Conservation (phyloP, 2,329 filamentous ascomycete species). For the Clonostachys sp. region DNA sequence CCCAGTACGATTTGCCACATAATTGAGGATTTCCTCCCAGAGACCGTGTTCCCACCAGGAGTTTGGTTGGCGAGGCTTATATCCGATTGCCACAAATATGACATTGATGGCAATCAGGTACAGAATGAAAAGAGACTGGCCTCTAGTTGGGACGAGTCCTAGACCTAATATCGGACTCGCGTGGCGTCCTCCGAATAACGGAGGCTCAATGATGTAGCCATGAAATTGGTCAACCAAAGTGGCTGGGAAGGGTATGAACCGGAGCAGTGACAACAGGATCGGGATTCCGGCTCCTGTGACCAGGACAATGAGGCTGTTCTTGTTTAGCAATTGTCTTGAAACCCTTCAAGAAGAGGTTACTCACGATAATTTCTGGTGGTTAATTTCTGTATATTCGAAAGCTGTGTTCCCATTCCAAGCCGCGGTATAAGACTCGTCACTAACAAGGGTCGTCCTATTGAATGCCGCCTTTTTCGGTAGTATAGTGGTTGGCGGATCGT, state of each 20-base stretch:
- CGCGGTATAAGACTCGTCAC: conserved; percentile 3
- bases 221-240: conserved; percentile 2
- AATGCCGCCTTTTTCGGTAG: neutral
- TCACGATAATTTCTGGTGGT: conserved; percentile 4
- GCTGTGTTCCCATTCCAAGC: conserved; percentile 4
- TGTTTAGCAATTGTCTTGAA: neutral
- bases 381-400: conserved; percentile 3
- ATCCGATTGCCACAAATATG: conserved; percentile 18
- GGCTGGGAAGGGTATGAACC: conserved; percentile 13
- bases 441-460: conserved; percentile 4
- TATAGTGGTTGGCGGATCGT: neutral
- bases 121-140: conserved; percentile 30
- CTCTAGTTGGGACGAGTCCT: conserved; percentile 22
- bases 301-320: neutral
- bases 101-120: conserved; percentile 26
- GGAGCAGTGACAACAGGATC: conserved; percentile 16
- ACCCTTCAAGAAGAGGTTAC: neutral
- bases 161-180: conserved; percentile 5
- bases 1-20: conserved; percentile 29
- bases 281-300: conserved; percentile 4
- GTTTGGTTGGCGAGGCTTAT: conserved; percentile 14
- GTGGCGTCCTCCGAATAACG: conserved; percentile 7
- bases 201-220: conserved; percentile 11
- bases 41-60: conserved; percentile 13
- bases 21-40: conserved; percentile 16